Base-by-base conservation (phyloP, 371 early-diverging fungal genomes). In the Rhizoclosmatium hyalinum region DNA sequence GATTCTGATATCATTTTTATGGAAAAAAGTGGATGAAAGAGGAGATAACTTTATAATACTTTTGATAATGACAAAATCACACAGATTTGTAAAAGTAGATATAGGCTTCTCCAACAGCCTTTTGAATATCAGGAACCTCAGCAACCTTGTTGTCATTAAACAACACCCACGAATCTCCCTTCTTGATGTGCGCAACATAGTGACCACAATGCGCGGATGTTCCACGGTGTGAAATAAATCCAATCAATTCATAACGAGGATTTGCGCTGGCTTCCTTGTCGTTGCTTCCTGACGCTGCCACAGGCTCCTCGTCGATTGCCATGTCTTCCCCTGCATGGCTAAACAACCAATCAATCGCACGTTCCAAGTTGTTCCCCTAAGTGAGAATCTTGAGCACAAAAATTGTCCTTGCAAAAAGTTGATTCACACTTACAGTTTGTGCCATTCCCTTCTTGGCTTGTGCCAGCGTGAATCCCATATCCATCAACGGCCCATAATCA, bases 71-170 rank as follows among this genome's bases (percentile, higher is more conserved):
- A 32, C 61, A 60, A 60, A 60, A 12, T 64, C 65, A 58, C 32
- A 64, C 68, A 12, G 24, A 50, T 17, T 69, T 66, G 14, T 63
- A 56, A 55, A 83, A 55, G 66, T 82, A 85, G 54, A 85, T 82
- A 65, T 85, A 85, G 3, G 80, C 85, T 56, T 83, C 82, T 19
- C 72, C 75, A 39, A 77, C 54, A 10, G 80, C 80, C 57, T 77
- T 79, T n/a, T 45, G 24, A 1, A 82, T 66, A 61, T 84, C 81
- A 2, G 81, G 79, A 43, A 82, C 85, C 42, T 81, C 67, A 19
- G 93, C 99, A 2, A 97, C 99, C 82, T 93, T 94, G 79, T 95
- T 90, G 82, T 98, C 99, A 79, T 98, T 98, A 84, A 92, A 96
- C 72, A 98, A 82, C 60, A 92, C 87, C 97, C 98, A 98, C 45